These are phyloP conservation scores for Botrytis elliptica DNA, from an alignment of 2,329 filamentous ascomycete genomes.

Conservation along the genomic window DNA sequence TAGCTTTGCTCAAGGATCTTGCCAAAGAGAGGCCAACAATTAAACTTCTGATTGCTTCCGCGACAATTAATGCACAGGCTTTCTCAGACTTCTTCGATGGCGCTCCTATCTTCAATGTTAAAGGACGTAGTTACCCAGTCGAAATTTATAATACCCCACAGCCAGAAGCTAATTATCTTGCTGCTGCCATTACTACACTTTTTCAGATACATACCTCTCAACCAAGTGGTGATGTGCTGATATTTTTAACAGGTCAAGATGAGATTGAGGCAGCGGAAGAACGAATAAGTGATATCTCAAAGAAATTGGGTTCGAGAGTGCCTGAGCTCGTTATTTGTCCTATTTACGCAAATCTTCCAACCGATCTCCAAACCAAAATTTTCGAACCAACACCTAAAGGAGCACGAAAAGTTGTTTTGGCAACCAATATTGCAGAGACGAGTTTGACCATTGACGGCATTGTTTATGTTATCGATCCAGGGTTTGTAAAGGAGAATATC, in stretches of 20 bases:
- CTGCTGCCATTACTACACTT: slow-evolving; percentile 85
- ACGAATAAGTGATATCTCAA: slow-evolving; percentile 79
- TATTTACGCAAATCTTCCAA: slow-evolving; percentile 91
- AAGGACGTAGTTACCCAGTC: slow-evolving; percentile 83
- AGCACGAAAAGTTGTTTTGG: slow-evolving; percentile 85
- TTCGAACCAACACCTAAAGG: slow-evolving; percentile 88
- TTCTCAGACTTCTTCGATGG: slow-evolving; percentile 91
- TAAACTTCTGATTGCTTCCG: slow-evolving; percentile 88
- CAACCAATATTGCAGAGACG: slow-evolving; percentile 97
- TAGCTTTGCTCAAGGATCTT: slow-evolving; percentile 86
- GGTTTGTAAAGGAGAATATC: slow-evolving; percentile 92
- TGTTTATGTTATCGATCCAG: slow-evolving; percentile 92
- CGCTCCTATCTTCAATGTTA: slow-evolving; percentile 91
- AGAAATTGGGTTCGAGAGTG: slow-evolving; percentile 80
- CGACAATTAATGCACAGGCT: slow-evolving; percentile 90
- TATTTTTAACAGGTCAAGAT: slow-evolving; percentile 94
- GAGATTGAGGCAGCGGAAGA: slow-evolving; percentile 89
- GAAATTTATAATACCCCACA: slow-evolving; percentile 88
- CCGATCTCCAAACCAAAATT: slow-evolving; percentile 87
- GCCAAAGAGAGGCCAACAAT: slow-evolving; percentile 79
- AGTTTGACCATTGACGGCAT: slow-evolving; percentile 95
- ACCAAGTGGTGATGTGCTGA: slow-evolving; percentile 81
- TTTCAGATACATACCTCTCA: slow-evolving; percentile 94
- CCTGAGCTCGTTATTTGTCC: slow-evolving; percentile 88
- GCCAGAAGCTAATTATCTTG: slow-evolving; percentile 91